Evolutionary conservation across 106 monocot species (phyloP).

Genomic region (Apostasia ramifera): DNA sequence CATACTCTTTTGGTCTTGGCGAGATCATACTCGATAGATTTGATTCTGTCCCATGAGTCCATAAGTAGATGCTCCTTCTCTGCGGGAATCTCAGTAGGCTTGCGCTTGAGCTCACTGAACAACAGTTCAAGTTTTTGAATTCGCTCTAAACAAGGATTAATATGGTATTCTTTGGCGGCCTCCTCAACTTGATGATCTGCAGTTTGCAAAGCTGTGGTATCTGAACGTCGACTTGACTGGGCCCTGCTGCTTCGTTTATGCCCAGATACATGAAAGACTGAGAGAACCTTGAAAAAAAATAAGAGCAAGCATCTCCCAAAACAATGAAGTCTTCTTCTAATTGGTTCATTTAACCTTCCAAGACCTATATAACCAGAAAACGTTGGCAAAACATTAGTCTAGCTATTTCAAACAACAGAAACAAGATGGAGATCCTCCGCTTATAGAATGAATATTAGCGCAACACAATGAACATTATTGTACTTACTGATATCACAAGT

Average conservation of each 20-base stretch:
- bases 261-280: slow-evolving; percentile 29
- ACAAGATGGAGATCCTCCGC: too few relatives aligned
- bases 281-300: slow-evolving; percentile 45
- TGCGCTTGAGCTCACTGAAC: slow-evolving; percentile 49
- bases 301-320: slow-evolving; percentile 29
- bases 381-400: neutral
- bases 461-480: too few relatives aligned
- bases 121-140: slow-evolving; percentile 64
- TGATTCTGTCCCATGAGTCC: slow-evolving; percentile 93
- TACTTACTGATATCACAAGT: too few relatives aligned
- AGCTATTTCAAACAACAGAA: too few relatives aligned
- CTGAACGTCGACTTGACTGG: slow-evolving; percentile 17
- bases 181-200: slow-evolving; percentile 8
- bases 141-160: slow-evolving; percentile 66
- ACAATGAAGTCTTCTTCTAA: slow-evolving; percentile 16
- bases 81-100: slow-evolving; percentile 49
- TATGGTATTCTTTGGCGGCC: slow-evolving; percentile 23
- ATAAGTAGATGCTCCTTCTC: slow-evolving; percentile 78
- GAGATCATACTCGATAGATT: slow-evolving; percentile 75
- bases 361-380: slow-evolving; percentile 22
- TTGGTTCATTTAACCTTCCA: slow-evolving; percentile 6
- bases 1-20: slow-evolving; percentile 84
- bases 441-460: too few relatives aligned
- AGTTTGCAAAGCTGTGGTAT: slow-evolving; percentile 3
- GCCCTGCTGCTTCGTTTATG: slow-evolving; percentile 16